A percentile compares a stretch with the other conserved stretches of the same genome.
phyloP scores from a whole-genome alignment of 2,329 filamentous ascomycete species.

The Alternaria incomplexa region DNA sequence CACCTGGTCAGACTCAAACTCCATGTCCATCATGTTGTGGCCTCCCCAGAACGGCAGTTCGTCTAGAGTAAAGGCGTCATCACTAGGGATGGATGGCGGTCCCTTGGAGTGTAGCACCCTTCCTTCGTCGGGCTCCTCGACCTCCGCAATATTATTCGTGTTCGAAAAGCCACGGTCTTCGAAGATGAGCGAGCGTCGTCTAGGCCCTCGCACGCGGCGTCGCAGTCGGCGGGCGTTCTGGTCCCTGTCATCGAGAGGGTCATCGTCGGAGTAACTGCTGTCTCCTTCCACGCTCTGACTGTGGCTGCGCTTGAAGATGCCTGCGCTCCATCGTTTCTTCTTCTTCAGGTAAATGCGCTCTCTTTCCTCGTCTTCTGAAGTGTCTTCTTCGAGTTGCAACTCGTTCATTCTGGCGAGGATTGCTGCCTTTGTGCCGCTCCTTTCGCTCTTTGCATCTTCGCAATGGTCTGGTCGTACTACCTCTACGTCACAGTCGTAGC shows the following conservation, averaged over 20 bases:
- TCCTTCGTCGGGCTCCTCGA: constrained; percentile 46
- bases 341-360: constrained; percentile 39
- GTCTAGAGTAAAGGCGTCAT: constrained; percentile 47
- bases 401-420: constrained; percentile 43
- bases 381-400: constrained; percentile 42
- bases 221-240: constrained; percentile 51
- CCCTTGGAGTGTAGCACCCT: constrained; percentile 38
- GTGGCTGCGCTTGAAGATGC: constrained; percentile 54
- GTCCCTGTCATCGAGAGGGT: constrained; percentile 49
- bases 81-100: constrained; percentile 47
- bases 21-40: constrained; percentile 35
- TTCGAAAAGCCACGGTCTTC: constrained; percentile 49
- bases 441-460: constrained; percentile 51
- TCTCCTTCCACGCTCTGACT: constrained; percentile 55
- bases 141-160: constrained; percentile 45
- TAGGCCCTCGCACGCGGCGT: constrained; percentile 48
- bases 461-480: constrained; percentile 53
- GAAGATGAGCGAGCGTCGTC: constrained; percentile 46
- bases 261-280: constrained; percentile 51
- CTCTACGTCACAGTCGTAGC: constrained; percentile 51
- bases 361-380: constrained; percentile 41
- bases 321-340: constrained; percentile 52
- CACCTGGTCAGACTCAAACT: constrained; percentile 30
- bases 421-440: constrained; percentile 36
- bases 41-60: constrained; percentile 48